A percentile compares a stretch with the other conserved stretches of the same genome.
Conservation (phyloP, 2,329 filamentous ascomycete genomes). For the Chaetomiaceae sp. region DNA sequence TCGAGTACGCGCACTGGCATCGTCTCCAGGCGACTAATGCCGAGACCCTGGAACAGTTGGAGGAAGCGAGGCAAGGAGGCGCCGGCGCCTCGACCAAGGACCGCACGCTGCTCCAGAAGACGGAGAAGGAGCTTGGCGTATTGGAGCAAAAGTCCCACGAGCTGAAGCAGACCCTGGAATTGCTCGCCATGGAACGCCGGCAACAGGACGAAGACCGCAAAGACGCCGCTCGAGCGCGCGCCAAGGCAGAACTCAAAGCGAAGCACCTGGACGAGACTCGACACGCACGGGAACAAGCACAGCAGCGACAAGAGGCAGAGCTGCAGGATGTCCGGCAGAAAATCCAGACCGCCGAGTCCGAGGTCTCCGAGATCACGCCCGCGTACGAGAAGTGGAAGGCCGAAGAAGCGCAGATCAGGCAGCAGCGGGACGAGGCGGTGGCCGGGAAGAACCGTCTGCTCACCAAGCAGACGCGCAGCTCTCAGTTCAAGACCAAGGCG, state of each 20-base stretch:
- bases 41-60: constrained; percentile 73
- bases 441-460: constrained; percentile 73
- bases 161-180: constrained; percentile 75
- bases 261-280: constrained; percentile 81
- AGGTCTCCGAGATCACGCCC: constrained; percentile 71
- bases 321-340: constrained; percentile 66
- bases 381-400: constrained; percentile 68
- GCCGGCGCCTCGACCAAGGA: constrained; percentile 81
- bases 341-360: constrained; percentile 70
- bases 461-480: constrained; percentile 85
- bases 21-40: constrained; percentile 79
- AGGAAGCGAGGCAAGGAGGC: constrained; percentile 74
- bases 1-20: constrained; percentile 93
- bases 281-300: constrained; percentile 68
- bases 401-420: constrained; percentile 65
- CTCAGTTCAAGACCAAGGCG: constrained; percentile 80
- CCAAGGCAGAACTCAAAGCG: constrained; percentile 79
- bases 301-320: constrained; percentile 65
- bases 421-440: constrained; percentile 71
- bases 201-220: constrained; percentile 88
- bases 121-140: constrained; percentile 71
- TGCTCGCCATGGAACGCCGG: constrained; percentile 76
- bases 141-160: constrained; percentile 76
- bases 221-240: constrained; percentile 71
- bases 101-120: constrained; percentile 67